Percentiles rank a stretch among this genome's conserved stretches.
Evolutionary conservation across 179 eudicot genomes (phyloP).

Genomic region (Dionaea muscipula): DNA sequence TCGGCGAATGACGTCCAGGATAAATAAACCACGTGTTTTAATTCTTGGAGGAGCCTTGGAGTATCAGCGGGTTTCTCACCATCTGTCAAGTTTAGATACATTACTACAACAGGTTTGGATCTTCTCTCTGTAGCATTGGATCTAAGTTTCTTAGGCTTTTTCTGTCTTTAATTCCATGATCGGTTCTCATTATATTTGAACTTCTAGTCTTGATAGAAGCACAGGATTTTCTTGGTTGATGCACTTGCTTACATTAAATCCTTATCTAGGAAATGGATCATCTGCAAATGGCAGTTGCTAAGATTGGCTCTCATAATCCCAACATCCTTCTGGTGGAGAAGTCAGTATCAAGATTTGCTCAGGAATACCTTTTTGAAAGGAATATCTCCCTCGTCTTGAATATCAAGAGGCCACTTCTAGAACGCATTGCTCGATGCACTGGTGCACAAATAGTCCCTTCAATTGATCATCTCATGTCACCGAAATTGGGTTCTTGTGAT

Average conservation of each 20-base stretch:
- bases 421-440: constrained; percentile 42
- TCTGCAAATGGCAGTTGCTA: constrained; percentile 43
- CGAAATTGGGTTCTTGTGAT: constrained; percentile 29
- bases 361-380: constrained; percentile 35
- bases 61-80: constrained; percentile 40
- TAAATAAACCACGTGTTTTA: constrained; percentile 31
- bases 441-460: constrained; percentile 44
- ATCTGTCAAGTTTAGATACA: constrained; percentile 39
- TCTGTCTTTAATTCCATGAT: not conserved
- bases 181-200: no score
- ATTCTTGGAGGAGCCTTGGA: constrained; percentile 48
- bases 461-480: constrained; percentile 26
- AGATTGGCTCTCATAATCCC: constrained; percentile 35
- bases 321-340: constrained; percentile 38
- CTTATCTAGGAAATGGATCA: constrained; percentile 40
- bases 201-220: not conserved
- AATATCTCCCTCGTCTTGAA: constrained; percentile 39
- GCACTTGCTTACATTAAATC: constrained; percentile 6
- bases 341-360: constrained; percentile 44
- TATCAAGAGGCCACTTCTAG: constrained; percentile 34
- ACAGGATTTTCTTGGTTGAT: not conserved
- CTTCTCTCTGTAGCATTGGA: constrained; percentile 5
- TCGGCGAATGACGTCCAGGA: constrained; percentile 38
- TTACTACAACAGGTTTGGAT: constrained; percentile 31
- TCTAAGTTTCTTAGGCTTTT: not conserved